Base-by-base conservation (phyloP, 2,329 filamentous ascomycete species). In the Fusarium sp. region DNA sequence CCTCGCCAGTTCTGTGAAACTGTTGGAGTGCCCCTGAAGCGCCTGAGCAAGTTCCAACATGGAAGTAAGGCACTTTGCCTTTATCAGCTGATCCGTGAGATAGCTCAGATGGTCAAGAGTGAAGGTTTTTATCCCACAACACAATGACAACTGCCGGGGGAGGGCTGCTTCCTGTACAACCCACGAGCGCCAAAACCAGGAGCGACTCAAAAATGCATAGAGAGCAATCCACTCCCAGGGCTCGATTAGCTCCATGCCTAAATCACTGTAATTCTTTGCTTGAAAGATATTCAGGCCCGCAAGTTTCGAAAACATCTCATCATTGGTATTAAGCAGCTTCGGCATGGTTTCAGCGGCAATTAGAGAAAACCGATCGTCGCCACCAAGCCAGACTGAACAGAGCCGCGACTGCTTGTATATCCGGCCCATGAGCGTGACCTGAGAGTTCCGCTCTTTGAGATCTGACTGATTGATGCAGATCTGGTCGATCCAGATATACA, bases 241-340 rank as follows among this genome's bases (percentile, higher is more conserved):
- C 9, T 9, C 12, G 3, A 52, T 12, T 7, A 17, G 15, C 10
- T 52, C 25, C 9, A 30, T 50, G 4, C 45, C 45, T 11, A 22
- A 2, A 1, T 12, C 4, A 1, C 4, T 3, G 5, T 43, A 43
- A 3, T 1, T 43, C n/a, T 22, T 12, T 7, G 14, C 6, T 8
- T 37, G 14, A 15, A 37, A 37, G 35, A 37, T 37, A 33, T 33
- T 33, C 32, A 33, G 12, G 5, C 9, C 2, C 10, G 11, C 40
- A 43, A 27, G 22, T 27, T 25, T 27, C 6, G 45, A 50, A 25
- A 20, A 47, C 20, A 25, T 5, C 43, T 6, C 43, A 6, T 12
- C 4, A 6, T 14, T 3, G n/a, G 12, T 8, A 15, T 12, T 14
- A 6, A 22, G 3, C 4, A 50, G 8, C 22, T 27, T 50, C 2